Conservation (phyloP, 495 filamentous ascomycete species). For the Penicillium herquei region DNA sequence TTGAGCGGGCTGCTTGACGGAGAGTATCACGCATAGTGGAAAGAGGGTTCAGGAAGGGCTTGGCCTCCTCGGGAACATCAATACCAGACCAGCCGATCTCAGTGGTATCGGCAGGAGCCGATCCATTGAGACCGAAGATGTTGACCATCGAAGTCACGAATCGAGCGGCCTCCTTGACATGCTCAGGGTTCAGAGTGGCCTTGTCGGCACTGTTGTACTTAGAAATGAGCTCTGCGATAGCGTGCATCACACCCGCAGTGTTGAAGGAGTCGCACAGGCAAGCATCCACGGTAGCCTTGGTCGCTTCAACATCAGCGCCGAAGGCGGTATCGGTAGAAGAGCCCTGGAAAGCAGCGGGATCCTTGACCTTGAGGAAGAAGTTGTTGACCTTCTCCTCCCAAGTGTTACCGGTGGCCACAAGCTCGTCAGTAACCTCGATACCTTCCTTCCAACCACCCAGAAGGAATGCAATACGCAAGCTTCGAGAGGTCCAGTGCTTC, state of each 20-base stretch:
- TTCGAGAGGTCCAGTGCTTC: slow-evolving; percentile 77
- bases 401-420: slow-evolving; percentile 65
- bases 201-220: slow-evolving; percentile 70
- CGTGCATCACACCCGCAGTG: slow-evolving; percentile 72
- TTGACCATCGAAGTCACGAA: slow-evolving; percentile 85
- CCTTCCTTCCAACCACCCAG: slow-evolving; percentile 87
- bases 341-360: slow-evolving; percentile 39
- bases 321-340: slow-evolving; percentile 32
- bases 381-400: slow-evolving; percentile 88
- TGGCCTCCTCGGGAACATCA: slow-evolving; percentile 56
- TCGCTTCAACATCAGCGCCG: slow-evolving; percentile 51
- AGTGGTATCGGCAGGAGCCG: slow-evolving; percentile 51
- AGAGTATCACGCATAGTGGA: slow-evolving; percentile 68
- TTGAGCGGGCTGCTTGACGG: slow-evolving; percentile 52
- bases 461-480: slow-evolving; percentile 82
- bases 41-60: slow-evolving; percentile 63
- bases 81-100: slow-evolving; percentile 83
- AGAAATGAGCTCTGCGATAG: slow-evolving; percentile 71
- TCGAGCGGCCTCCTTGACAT: slow-evolving; percentile 59
- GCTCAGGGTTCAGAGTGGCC: slow-evolving; percentile 48
- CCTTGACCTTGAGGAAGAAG: slow-evolving; percentile 79
- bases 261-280: slow-evolving; percentile 88
- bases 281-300: slow-evolving; percentile 61
- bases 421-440: slow-evolving; percentile 83
- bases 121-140: slow-evolving; percentile 78